These are phyloP conservation scores for Dimocarpus longan DNA, from an alignment of 345 rosid species.

Conservation along the genomic window DNA sequence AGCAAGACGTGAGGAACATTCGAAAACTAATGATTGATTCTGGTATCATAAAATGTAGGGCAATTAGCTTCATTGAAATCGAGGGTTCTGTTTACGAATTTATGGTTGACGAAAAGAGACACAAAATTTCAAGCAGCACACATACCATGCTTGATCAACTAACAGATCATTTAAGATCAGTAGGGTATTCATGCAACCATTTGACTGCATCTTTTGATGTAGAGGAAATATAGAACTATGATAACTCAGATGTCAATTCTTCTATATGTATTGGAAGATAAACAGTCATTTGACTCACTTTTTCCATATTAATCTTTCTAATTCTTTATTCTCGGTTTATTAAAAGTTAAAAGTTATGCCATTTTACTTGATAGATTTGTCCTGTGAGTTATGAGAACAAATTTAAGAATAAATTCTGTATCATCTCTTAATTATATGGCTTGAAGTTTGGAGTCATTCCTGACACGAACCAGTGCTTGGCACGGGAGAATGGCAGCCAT, in stretches of 20 bases:
- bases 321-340: no score
- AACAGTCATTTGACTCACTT: neutral
- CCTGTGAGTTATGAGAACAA: no score
- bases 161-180: conserved; percentile 37
- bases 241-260: neutral
- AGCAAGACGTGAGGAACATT: conserved; percentile 33
- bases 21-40: conserved; percentile 35
- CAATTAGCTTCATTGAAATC: conserved; percentile 37
- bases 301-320: no score
- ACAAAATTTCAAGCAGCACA: conserved; percentile 20
- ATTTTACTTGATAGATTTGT: no score
- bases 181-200: conserved; percentile 9
- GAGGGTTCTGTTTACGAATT: conserved; percentile 31
- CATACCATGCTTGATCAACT: conserved; percentile 32
- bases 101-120: conserved; percentile 39
- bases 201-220: conserved; percentile 15
- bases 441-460: no score
- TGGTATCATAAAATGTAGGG: conserved; percentile 32
- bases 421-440: no score
- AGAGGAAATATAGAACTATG: conserved; percentile 16
- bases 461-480: no score
- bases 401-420: no score
- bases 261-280: neutral
- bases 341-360: no score
- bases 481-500: no score